Evolutionary conservation across 305 asterid genomes (phyloP), one percentile per base, ranked within the genome.

Genomic region (Solanum hybrid): DNA sequence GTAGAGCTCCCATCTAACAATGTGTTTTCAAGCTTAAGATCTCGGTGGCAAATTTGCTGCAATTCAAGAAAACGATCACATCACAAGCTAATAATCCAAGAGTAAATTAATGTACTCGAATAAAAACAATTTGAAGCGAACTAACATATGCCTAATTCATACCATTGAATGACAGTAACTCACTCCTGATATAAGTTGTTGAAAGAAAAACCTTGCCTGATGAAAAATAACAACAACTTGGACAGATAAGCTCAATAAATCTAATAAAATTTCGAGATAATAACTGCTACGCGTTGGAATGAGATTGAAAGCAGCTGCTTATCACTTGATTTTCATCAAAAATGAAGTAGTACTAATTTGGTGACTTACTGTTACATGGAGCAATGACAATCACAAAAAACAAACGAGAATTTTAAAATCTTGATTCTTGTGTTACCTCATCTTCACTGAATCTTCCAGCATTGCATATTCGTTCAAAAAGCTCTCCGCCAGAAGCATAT

Each of bases 161-260:
- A 96, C 99, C 98, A 95, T 95, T 89, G 99, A 95, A 87, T 96
- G 99, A 89, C 98, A 96, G 92, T 94, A 95, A 89, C 97, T 95
- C 64, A 96, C 98, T 92, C 99, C 99, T 42, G 98, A 95, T 92
- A 95, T 95, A 42, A 96, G 95, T 88, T 96, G 99, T 85, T 94
- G 97, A 85, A 96, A 95, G 95, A 94, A 94, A 76, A 92, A 94
- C 90, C 99, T 92, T 14, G 96, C 97, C 98, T 96, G 93, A 57
- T 89, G 79, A 92, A 91, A 24, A 83, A 87, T 12, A 73, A 35
- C 61, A 16, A 3, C 77, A 86, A 16, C 3, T 46, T 20, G 73
- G 73, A 33, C 71, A 35, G 61, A 77, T 28, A 29, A 83, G 37
- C 0, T 24, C 13, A 40, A 81, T 36, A 13, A 4, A 39, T 81